These are phyloP conservation scores for Cantharellus anzutake DNA, from an alignment of 768 basidiomycete species.

Conservation along the genomic window DNA sequence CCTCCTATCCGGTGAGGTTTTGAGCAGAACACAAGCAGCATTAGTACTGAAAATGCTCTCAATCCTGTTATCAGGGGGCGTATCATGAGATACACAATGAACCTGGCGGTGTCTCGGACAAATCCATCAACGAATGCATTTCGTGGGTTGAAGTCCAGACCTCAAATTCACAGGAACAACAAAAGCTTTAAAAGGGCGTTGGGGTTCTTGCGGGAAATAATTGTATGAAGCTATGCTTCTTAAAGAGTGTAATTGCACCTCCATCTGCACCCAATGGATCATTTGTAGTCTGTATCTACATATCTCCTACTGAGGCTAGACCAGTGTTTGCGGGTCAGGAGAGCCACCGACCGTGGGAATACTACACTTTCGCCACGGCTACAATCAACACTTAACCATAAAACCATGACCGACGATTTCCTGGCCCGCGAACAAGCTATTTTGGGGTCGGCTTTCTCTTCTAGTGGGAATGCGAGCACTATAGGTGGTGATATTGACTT, in stretches of 20 bases:
- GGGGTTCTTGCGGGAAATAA: too few relatives aligned
- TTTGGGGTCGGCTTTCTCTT: neutral
- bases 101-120: neutral
- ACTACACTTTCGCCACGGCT: too few relatives aligned
- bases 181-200: too few relatives aligned
- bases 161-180: too few relatives aligned
- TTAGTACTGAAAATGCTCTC: neutral
- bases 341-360: too few relatives aligned
- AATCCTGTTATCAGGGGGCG: neutral
- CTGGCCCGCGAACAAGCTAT: neutral
- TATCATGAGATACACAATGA: conserved; percentile 8
- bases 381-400: too few relatives aligned
- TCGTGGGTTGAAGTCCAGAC: neutral
- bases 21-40: neutral
- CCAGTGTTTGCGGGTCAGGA: too few relatives aligned
- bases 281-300: too few relatives aligned
- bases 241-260: too few relatives aligned
- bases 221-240: too few relatives aligned
- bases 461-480: neutral
- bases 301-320: too few relatives aligned
- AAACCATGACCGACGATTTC: conserved; percentile 3
- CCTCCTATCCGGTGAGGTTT: conserved; percentile 20
- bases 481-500: conserved; percentile 12
- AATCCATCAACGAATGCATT: neutral
- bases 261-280: too few relatives aligned